Evolutionary conservation across 164 flowering plant species (phyloP).

Genomic region (Aristolochia fimbriata): DNA sequence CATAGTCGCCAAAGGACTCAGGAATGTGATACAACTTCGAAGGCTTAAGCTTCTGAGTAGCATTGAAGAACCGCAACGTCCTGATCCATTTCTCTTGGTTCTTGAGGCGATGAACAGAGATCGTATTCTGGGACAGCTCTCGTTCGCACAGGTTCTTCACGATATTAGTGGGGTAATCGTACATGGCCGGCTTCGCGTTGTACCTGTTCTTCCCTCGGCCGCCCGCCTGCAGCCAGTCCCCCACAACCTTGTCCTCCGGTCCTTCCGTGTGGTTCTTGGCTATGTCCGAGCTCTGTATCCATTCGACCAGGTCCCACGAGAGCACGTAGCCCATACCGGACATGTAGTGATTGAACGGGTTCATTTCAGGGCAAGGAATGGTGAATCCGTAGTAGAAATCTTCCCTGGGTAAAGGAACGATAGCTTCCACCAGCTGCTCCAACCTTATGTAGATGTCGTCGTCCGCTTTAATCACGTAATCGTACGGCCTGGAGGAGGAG

Average conservation of each 20-base stretch:
- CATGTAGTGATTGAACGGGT: conserved; percentile 8
- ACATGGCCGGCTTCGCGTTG: conserved; percentile 12
- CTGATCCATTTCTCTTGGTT: conserved; percentile 13
- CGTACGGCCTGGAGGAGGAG: neutral
- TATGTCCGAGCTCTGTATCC: conserved; percentile 4
- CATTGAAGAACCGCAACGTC: conserved; percentile 17
- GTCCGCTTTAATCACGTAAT: conserved; percentile 17
- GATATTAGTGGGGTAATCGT: conserved; percentile 9
- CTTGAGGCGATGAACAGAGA: conserved; percentile 20
- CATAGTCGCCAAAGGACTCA: neutral
- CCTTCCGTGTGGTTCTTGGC: conserved; percentile 8
- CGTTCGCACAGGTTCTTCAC: conserved; percentile 9
- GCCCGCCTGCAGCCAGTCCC: conserved; percentile 7
- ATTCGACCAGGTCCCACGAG: conserved; percentile 13
- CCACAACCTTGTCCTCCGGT: conserved; percentile 4
- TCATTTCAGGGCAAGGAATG: conserved; percentile 6
- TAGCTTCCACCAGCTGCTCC: conserved; percentile 5
- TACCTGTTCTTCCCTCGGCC: conserved; percentile 9
- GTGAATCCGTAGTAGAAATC: conserved; percentile 13
- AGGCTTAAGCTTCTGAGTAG: conserved; percentile 9
- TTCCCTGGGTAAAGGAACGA: conserved; percentile 6
- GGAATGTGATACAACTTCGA: conserved; percentile 11
- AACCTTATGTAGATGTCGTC: conserved; percentile 9
- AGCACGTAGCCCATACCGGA: conserved; percentile 11
- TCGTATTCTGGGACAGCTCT: conserved; percentile 13